Percentiles rank a stretch among this genome's conserved stretches.
Evolutionary conservation across 225 moss, liverwort and hornwort genomes (phyloP).

Genomic region (Asterella californica): DNA sequence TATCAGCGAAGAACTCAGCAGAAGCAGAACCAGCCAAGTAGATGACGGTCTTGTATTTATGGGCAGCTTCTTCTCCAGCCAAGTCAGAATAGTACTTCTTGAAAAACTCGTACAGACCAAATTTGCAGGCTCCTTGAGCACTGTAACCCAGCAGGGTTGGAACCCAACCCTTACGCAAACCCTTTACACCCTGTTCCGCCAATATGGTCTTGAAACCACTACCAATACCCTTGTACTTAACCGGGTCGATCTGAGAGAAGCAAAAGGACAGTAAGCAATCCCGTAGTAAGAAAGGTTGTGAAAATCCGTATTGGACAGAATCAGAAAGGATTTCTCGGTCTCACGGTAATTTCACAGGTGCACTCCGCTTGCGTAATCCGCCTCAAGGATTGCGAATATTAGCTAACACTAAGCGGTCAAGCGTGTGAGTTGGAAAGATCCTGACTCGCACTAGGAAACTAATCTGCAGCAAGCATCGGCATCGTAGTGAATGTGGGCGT

Average conservation of each 20-base stretch:
- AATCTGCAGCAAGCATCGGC: too few species aligned
- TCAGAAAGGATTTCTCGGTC: too few species aligned
- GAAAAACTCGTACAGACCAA: constrained; percentile 93
- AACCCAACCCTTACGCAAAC: constrained; percentile 77
- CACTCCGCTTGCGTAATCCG: too few species aligned
- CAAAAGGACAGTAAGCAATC: neutral
- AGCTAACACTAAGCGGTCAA: too few species aligned
- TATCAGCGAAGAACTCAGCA: constrained; percentile 76
- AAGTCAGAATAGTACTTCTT: constrained; percentile 85
- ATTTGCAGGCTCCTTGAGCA: constrained; percentile 85
- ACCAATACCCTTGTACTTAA: constrained; percentile 57
- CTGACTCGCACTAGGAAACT: too few species aligned
- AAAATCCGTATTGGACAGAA: too few species aligned
- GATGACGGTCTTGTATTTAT: constrained; percentile 64
- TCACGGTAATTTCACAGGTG: too few species aligned
- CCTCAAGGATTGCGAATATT: too few species aligned
- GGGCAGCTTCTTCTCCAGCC: constrained; percentile 58
- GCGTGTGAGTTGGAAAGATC: too few species aligned
- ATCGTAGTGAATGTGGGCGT: too few species aligned
- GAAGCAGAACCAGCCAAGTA: constrained; percentile 77
- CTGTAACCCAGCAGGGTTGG: constrained; percentile 83
- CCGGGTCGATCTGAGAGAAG: constrained; percentile 63
- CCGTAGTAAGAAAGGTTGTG: too few species aligned
- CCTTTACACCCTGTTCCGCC: constrained; percentile 56
- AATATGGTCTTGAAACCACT: constrained; percentile 60